Conservation (phyloP, 495 filamentous ascomycete genomes). For the Tuber umbilicatum region DNA sequence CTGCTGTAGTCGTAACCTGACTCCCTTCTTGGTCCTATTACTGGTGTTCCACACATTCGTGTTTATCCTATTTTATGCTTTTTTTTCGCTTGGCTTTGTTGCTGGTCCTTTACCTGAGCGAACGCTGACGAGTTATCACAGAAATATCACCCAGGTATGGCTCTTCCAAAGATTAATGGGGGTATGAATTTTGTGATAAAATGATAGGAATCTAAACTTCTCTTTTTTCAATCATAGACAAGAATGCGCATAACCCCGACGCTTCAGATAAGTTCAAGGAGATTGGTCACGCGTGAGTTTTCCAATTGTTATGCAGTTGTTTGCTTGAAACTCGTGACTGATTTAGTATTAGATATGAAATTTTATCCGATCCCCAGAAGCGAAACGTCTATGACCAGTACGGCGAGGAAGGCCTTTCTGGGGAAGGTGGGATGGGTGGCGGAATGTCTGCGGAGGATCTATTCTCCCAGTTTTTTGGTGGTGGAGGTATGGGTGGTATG, state of each 20-base stretch:
- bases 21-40: background rate
- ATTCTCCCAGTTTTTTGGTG: slow-evolving; percentile 96
- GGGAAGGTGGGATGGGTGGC: slow-evolving; percentile 65
- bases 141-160: slow-evolving; percentile 40
- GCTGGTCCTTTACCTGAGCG: slow-evolving; percentile 15
- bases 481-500: slow-evolving; percentile 70
- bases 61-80: background rate
- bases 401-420: slow-evolving; percentile 91
- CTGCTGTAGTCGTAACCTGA: background rate
- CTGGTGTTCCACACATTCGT: background rate
- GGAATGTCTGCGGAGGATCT: slow-evolving; percentile 97
- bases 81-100: background rate
- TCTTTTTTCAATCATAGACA: slow-evolving; percentile 56
- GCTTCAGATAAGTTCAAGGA: slow-evolving; percentile 98
- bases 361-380: slow-evolving; percentile 85
- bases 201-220: slow-evolving; percentile 17
- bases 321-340: background rate
- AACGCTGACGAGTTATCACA: slow-evolving; percentile 21
- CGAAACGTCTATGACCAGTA: slow-evolving; percentile 89
- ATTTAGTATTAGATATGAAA: slow-evolving; percentile 59
- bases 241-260: slow-evolving; percentile 88
- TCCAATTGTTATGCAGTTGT: slow-evolving; percentile 1
- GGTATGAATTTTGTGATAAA: background rate
- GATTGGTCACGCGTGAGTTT: slow-evolving; percentile 63
- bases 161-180: background rate